Conservation (phyloP, 2,329 filamentous ascomycete species). For the Fusarium piperis region DNA sequence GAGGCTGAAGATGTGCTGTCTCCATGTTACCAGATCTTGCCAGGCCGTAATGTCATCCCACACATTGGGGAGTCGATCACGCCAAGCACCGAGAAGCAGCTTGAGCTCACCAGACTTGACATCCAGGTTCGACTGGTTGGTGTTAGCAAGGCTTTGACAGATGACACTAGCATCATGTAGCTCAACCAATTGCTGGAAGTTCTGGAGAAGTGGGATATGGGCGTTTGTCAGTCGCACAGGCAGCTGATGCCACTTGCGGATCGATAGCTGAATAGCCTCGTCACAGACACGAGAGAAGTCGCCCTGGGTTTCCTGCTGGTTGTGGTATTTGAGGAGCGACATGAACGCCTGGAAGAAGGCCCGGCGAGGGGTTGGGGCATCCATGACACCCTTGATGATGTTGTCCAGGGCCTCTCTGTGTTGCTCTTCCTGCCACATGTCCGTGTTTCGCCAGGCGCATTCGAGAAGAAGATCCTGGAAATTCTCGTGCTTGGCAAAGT, state of each 20-base stretch:
- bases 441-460: constrained; percentile 93
- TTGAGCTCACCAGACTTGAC: constrained; percentile 96
- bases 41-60: constrained; percentile 99
- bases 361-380: constrained; percentile 91
- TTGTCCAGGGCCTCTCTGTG: constrained; percentile 90
- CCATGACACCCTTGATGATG: constrained; percentile 96
- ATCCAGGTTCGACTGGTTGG: constrained; percentile 86
- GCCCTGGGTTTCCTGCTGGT: constrained; percentile 79
- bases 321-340: constrained; percentile 92
- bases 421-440: constrained; percentile 90
- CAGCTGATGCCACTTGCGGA: constrained; percentile 99
- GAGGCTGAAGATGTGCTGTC: constrained; percentile 97
- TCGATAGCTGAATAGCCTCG: constrained; percentile 95
- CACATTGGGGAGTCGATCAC: constrained; percentile 93
- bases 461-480: constrained; percentile 96
- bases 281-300: constrained; percentile 94
- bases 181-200: constrained; percentile 98
- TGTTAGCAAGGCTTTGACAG: constrained; percentile 87
- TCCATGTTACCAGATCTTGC: constrained; percentile 99
- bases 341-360: constrained; percentile 99
- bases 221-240: constrained; percentile 92
- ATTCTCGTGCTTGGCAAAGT: constrained; percentile 99
- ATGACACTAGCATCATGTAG: constrained; percentile 98
- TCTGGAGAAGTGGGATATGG: constrained; percentile 93
- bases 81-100: constrained; percentile 91